phyloP scores from a whole-genome alignment of 2,329 filamentous ascomycete species.

The Colletotrichum gloeosporioides region DNA sequence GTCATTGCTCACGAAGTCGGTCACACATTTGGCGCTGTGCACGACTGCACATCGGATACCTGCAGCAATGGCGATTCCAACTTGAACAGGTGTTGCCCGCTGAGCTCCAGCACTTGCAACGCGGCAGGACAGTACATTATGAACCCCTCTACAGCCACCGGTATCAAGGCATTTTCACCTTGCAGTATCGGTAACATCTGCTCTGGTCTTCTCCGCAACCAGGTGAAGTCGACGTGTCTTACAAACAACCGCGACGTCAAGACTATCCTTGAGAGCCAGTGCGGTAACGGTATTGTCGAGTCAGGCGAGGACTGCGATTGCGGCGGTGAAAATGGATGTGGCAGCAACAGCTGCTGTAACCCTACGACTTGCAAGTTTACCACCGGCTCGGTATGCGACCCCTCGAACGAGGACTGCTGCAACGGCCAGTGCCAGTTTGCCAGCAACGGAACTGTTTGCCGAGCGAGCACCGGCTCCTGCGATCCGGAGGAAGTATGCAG shows the following conservation, averaged over 20 bases:
- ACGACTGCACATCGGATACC: constrained; percentile 79
- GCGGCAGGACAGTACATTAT: constrained; percentile 87
- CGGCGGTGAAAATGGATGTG: constrained; percentile 76
- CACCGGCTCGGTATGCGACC: constrained; percentile 76
- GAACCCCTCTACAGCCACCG: constrained; percentile 84
- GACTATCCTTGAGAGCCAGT: constrained; percentile 83
- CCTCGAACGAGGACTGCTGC: constrained; percentile 84
- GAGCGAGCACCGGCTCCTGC: constrained; percentile 78
- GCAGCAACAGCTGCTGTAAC: constrained; percentile 82
- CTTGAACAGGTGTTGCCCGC: constrained; percentile 76
- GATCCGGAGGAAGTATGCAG: constrained; percentile 86
- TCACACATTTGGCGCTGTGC: constrained; percentile 94
- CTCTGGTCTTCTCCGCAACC: constrained; percentile 78
- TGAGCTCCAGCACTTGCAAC: constrained; percentile 71
- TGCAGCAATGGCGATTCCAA: constrained; percentile 66
- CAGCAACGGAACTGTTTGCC: constrained; percentile 75
- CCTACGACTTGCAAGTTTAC: constrained; percentile 86
- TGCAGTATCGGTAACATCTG: constrained; percentile 96
- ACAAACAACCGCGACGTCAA: constrained; percentile 84
- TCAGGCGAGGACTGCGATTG: constrained; percentile 95
- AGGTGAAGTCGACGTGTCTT: constrained; percentile 78
- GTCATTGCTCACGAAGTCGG: constrained; percentile 94
- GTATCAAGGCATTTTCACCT: constrained; percentile 81
- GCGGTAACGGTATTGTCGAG: constrained; percentile 94
- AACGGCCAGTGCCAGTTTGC: constrained; percentile 70